A percentile compares a stretch with the other conserved stretches of the same genome.
Evolutionary conservation across 2,329 filamentous ascomycete genomes (phyloP).

Genomic region (Davidsoniella neocaledoniae): DNA sequence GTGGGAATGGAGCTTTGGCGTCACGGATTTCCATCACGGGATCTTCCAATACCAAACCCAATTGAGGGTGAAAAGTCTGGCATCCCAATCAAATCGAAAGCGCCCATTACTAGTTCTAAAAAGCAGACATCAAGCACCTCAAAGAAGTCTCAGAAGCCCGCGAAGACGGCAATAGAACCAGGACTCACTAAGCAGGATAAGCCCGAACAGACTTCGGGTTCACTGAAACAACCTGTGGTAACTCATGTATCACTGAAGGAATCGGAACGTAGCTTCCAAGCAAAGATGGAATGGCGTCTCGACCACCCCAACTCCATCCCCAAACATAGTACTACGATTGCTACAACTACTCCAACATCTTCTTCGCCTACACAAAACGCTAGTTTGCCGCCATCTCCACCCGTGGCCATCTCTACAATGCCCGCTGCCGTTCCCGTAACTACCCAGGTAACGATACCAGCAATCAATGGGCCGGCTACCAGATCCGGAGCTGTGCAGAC

Average conservation of each 20-base stretch:
- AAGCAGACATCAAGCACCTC: neutral
- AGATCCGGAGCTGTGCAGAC: neutral
- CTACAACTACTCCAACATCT: neutral
- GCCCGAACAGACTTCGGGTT: neutral
- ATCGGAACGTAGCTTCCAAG: constrained; percentile 28
- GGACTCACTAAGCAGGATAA: neutral
- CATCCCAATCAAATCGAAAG: constrained; percentile 3
- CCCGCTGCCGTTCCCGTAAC: neutral
- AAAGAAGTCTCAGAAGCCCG: too few species aligned
- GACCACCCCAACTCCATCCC: constrained; percentile 17
- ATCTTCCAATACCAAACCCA: constrained; percentile 18
- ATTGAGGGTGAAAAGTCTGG: neutral
- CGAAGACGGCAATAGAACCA: neutral
- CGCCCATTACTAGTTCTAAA: neutral
- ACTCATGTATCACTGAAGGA: neutral
- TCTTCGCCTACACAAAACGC: neutral
- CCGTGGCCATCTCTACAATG: neutral
- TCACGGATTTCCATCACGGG: constrained; percentile 30
- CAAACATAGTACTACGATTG: neutral
- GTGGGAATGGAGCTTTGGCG: constrained; percentile 90
- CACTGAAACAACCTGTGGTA: neutral
- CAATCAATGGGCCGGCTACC: constrained; percentile 3
- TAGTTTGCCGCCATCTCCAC: neutral
- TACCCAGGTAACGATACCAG: neutral
- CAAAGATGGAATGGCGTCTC: constrained; percentile 34